phyloP scores from a whole-genome alignment of 192 early-diverging fungal genomes.

The Cetraspora pellucida region DNA sequence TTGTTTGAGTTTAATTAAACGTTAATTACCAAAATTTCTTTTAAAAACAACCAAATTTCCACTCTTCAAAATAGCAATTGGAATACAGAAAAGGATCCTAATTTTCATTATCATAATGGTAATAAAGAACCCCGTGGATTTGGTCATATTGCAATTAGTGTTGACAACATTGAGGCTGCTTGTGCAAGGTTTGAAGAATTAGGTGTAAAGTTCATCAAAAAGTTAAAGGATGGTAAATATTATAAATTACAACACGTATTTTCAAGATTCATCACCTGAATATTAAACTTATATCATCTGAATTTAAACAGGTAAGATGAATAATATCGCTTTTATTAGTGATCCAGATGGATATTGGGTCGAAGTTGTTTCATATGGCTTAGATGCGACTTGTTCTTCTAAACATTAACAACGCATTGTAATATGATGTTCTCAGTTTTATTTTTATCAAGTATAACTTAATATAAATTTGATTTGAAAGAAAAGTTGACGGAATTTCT shows the following conservation, averaged over 20 bases:
- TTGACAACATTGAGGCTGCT: conserved; percentile 77
- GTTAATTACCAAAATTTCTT: background rate
- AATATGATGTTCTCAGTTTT: too few relatives aligned
- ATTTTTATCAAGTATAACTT: too few relatives aligned
- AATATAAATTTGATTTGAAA: too few relatives aligned
- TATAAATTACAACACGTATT: background rate
- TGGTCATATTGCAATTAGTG: conserved; percentile 80
- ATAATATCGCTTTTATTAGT: conserved; percentile 79
- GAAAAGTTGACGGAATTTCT: too few relatives aligned
- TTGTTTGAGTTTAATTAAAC: background rate
- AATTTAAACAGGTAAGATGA: conserved; percentile 56
- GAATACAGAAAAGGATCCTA: conserved; percentile 70
- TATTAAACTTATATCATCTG: too few relatives aligned
- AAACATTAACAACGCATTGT: too few relatives aligned
- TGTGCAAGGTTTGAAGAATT: conserved; percentile 72
- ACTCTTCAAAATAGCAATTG: conserved; percentile 60
- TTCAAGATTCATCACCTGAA: background rate
- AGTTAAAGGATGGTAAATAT: conserved; percentile 60
- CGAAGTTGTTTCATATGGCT: conserved; percentile 50
- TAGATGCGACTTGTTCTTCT: background rate
- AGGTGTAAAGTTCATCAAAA: conserved; percentile 78
- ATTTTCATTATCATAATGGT: conserved; percentile 68
- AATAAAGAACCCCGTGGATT: conserved; percentile 78
- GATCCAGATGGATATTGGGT: conserved; percentile 89
- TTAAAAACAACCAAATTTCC: background rate